Evolutionary conservation across 163 green algal species (phyloP), one percentile per base, ranked within the genome.

Genomic region (Scenedesmus sp.): DNA sequence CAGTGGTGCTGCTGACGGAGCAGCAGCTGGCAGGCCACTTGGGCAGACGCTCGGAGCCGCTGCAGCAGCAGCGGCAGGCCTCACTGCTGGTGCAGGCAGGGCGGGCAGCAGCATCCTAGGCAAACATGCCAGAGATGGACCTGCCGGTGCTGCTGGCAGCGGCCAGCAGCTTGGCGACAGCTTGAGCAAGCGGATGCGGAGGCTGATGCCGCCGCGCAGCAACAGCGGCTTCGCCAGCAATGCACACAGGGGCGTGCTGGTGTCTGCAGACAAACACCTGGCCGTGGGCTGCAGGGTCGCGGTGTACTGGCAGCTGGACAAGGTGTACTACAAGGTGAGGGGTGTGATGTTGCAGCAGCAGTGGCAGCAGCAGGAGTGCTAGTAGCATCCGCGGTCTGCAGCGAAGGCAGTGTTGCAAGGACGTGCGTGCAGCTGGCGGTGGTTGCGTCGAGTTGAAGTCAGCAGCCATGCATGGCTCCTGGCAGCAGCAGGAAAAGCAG

Each of bases 271-370:
- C 10, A 91, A 91, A 43, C 76, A 85, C 26, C 24, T 85, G 53
- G 73, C 78, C 1, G 87, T 92, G 59, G 88, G 88, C 65, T 85
- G 81, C 81, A 86, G 88, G 33, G 61, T 92, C 26, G 53, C 33
- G 2, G 81, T 92, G 46, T 88, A 79, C 33, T 92, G 88, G 88
- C 30, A 49, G 26, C n/a, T 84, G 44, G 81, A 91, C 79, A 79
- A 70, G 76, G n/a, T 70, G 42, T 88, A 53, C 24, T 91, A 91
- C 80, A 80, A 46, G 80, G 87, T 91, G 61, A 83, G 87, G 18
- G 9, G 40, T 65, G 65, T 10, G 18, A 24, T n/a, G 37, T 33
- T 24, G 76, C 15, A 59, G 37, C 37, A 83, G 40, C 40, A 68
- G 5, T 68, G 18, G 56, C 56, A 68, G 18, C 56, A 26, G 56